Conservation (phyloP, 2,329 filamentous ascomycete genomes). For the Zasmidium citrigriseum region DNA sequence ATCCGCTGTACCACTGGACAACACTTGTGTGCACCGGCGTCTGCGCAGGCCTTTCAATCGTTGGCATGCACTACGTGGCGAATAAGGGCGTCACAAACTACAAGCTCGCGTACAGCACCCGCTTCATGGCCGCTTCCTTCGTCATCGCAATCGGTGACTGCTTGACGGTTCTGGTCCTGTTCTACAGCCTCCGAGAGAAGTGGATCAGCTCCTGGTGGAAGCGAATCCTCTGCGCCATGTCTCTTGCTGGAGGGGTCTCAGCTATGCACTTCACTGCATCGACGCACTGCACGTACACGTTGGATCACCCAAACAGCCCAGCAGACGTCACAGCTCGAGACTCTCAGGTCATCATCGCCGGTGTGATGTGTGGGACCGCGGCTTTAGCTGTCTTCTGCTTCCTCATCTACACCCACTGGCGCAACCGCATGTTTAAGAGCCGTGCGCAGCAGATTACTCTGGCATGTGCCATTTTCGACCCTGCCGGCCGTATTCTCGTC, state of each 20-base stretch:
- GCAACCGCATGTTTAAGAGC: slow-evolving; percentile 40
- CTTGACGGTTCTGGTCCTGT: slow-evolving; percentile 68
- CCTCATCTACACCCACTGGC: slow-evolving; percentile 40
- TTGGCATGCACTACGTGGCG: slow-evolving; percentile 86
- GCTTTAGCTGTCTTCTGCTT: slow-evolving; percentile 37
- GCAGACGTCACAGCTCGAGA: slow-evolving; percentile 53
- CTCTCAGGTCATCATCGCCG: slow-evolving; percentile 72
- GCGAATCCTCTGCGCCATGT: slow-evolving; percentile 63
- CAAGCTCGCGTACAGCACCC: slow-evolving; percentile 59
- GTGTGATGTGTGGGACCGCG: slow-evolving; percentile 56
- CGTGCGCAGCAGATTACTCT: slow-evolving; percentile 57
- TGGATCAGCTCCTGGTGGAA: slow-evolving; percentile 84
- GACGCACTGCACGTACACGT: slow-evolving; percentile 67
- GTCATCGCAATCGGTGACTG: slow-evolving; percentile 73
- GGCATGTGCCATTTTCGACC: slow-evolving; percentile 66
- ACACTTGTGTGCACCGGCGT: slow-evolving; percentile 60
- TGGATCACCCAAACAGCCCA: slow-evolving; percentile 50
- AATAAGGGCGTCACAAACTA: slow-evolving; percentile 83
- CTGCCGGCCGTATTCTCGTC: slow-evolving; percentile 66
- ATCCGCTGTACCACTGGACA: slow-evolving; percentile 30
- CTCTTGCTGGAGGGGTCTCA: slow-evolving; percentile 73
- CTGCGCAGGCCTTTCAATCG: slow-evolving; percentile 73
- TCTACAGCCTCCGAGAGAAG: slow-evolving; percentile 73
- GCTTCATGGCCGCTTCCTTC: slow-evolving; percentile 67
- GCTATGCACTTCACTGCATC: slow-evolving; percentile 90